A percentile compares a stretch with the other conserved stretches of the same genome.
These are phyloP conservation scores for Inonotus hispidus DNA, from an alignment of 1,284 basidiomycete species.

Conservation along the genomic window DNA sequence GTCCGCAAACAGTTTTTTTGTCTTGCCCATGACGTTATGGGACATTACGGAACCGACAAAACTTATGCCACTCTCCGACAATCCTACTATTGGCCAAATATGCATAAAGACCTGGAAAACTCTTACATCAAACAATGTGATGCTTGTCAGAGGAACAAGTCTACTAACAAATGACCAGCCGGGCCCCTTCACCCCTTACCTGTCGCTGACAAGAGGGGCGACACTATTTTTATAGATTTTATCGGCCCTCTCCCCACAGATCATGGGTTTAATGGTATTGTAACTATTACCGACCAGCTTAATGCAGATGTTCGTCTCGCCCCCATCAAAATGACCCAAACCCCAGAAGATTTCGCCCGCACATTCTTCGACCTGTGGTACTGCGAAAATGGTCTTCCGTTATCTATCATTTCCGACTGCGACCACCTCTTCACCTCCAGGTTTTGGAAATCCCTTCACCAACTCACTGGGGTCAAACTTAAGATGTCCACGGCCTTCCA, in stretches of 20 bases:
- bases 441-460: neutral
- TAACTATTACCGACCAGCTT: neutral
- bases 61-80: no score
- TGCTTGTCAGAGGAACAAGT: no score
- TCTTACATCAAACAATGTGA: no score
- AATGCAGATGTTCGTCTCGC: neutral
- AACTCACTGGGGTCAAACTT: neutral
- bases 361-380: neutral
- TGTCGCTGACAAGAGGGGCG: no score
- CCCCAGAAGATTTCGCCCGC: neutral
- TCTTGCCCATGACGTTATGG: no score
- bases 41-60: no score
- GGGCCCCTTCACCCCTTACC: no score
- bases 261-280: neutral
- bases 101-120: no score
- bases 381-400: neutral
- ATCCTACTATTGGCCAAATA: no score
- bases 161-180: no score
- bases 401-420: neutral
- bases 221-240: neutral
- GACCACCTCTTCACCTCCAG: neutral
- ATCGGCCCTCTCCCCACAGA: neutral
- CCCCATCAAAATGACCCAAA: neutral
- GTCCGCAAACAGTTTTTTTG: no score
- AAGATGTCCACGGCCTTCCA: neutral